Conservation (phyloP, 495 filamentous ascomycete genomes). For the Saxophila tyrrhenica region DNA sequence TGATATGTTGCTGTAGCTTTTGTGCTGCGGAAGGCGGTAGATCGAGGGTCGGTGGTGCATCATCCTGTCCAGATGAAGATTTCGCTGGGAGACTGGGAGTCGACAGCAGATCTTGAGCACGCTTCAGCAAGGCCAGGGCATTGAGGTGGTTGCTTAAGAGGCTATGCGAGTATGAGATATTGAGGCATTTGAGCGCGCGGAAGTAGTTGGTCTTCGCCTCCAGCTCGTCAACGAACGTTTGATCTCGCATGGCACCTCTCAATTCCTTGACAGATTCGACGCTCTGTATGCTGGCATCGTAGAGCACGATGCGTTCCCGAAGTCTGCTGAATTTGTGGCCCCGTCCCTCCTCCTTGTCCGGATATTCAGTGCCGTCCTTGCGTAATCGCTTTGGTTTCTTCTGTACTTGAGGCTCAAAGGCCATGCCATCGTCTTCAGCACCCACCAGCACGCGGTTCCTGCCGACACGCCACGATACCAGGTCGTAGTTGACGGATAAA, state of each 20-base stretch:
- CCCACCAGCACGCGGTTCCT: conserved; percentile 83
- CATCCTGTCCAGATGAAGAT: neutral
- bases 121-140: conserved; percentile 70
- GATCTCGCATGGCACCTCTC: conserved; percentile 82
- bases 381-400: conserved; percentile 37
- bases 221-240: conserved; percentile 60
- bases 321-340: conserved; percentile 64
- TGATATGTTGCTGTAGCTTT: conserved; percentile 48
- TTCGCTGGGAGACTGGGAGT: conserved; percentile 21
- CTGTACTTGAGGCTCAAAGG: conserved; percentile 40
- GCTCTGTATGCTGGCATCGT: conserved; percentile 82
- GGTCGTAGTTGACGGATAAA: conserved; percentile 82
- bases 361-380: conserved; percentile 47
- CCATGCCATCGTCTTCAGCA: conserved; percentile 64
- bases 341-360: conserved; percentile 38
- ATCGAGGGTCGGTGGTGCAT: conserved; percentile 43
- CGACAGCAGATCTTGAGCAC: conserved; percentile 48
- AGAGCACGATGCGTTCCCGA: conserved; percentile 82
- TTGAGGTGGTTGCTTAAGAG: conserved; percentile 62
- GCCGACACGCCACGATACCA: conserved; percentile 90
- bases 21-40: conserved; percentile 46
- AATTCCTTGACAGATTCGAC: conserved; percentile 83
- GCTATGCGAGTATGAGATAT: conserved; percentile 74
- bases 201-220: conserved; percentile 74
- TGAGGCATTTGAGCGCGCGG: conserved; percentile 73